Evolutionary conservation across 1,284 basidiomycete genomes (phyloP).

Genomic region (Ustilago curta): DNA sequence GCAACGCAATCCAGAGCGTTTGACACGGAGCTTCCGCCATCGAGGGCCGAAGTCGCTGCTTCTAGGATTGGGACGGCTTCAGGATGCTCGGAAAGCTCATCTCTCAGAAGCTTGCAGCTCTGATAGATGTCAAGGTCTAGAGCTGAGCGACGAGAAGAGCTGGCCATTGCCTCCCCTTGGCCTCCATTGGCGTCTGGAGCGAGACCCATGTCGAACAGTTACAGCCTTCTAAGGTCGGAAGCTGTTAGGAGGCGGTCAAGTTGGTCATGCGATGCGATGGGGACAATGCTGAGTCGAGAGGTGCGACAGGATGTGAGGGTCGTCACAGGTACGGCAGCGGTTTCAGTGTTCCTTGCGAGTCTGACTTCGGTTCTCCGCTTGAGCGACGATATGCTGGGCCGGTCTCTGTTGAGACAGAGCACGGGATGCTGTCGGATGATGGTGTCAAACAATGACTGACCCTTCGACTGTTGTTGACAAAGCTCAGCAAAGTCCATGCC

Average conservation of each 20-base stretch:
- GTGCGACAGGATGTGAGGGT: background rate
- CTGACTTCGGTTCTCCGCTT: background rate
- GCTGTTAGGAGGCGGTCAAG: background rate
- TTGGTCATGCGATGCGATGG: conserved; percentile 5
- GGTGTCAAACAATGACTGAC: background rate
- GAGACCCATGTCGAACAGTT: conserved; percentile 18
- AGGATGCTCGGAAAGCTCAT: conserved; percentile 15
- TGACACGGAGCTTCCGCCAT: conserved; percentile 9
- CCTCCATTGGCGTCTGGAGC: background rate
- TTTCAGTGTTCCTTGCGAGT: background rate
- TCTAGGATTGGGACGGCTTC: background rate
- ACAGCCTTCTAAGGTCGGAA: background rate
- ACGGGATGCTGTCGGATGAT: background rate
- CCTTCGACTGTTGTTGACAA: conserved; percentile 1
- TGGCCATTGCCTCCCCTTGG: background rate
- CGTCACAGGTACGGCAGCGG: background rate
- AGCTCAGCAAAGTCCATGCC: background rate
- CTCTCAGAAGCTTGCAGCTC: conserved; percentile 20
- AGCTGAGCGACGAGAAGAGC: conserved; percentile 21
- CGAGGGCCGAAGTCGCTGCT: conserved; percentile 9
- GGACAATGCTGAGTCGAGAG: background rate
- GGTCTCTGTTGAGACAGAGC: background rate
- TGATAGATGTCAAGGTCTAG: conserved; percentile 28
- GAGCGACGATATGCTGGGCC: background rate
- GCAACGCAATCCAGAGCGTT: conserved; percentile 56